Evolutionary conservation across 192 early-diverging fungal genomes (phyloP), one percentile per base, ranked within the genome.

Genomic region (Coemansia guatemalensis): DNA sequence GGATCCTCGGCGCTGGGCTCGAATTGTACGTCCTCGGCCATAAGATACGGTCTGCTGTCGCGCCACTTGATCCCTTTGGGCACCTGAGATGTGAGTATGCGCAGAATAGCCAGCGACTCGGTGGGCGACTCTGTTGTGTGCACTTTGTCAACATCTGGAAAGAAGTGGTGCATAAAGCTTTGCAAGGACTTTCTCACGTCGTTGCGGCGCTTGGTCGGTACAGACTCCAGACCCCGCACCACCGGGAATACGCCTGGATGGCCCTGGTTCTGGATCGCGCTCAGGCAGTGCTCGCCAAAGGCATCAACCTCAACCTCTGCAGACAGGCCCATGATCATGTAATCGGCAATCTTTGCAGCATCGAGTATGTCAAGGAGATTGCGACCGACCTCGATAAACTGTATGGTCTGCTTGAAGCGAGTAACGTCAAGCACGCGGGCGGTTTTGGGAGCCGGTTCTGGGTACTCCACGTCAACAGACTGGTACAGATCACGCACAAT

Each of bases 341-440:
- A 95, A 71, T 99, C 97, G 35, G 93, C 93, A 0, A 95, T 89
- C 75, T 93, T 95, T 70, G 90, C 87, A 3, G 87, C 90, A 75
- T 97, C 93, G 60, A 99, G 69, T 35, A 96, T 88, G 41, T 92
- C 89, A 58, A 93, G 74, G 47, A 96, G 83, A 56, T 94, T 88
- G 54, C 95, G 88, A 18, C 78, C 72, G 11, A 89, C 64, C 57
- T 92, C 88, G 1, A 97, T 65, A 55, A 99, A 86, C 70, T 93
- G 91, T 8, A 97, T 60, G 30, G 88, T 91, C 73, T 99, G 96
- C 69, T 94, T 94, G 82, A 97, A 97, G 25, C 93, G 86, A 25
- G 90, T 83, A 6, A 88, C 77, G 25, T 87, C 75, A 63, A 84
- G 58, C n/a, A 75, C 26, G 9, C 54, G 44, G 20, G 51, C 26